Percentiles rank a stretch among this genome's conserved stretches.
phyloP scores from a whole-genome alignment of 305 asterid species.

The Fraxinus angustifolia region DNA sequence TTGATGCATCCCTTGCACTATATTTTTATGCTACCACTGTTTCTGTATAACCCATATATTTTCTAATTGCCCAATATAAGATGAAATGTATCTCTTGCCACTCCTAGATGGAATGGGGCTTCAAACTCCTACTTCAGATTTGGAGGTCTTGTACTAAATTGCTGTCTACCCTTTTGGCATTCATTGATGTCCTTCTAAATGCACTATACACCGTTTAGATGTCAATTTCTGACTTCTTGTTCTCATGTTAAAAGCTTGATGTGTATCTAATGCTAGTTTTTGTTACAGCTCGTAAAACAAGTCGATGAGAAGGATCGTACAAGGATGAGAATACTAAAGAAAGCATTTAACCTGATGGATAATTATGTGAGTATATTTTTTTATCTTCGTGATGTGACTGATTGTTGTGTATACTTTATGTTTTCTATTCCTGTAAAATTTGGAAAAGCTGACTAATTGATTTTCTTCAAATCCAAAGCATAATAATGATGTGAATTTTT shows the following conservation, averaged over 20 bases:
- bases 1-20: neutral
- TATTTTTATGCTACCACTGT: neutral
- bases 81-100: neutral
- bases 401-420: neutral
- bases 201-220: neutral
- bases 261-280: slow-evolving; percentile 17
- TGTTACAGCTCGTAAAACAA: slow-evolving; percentile 79
- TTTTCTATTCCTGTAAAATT: neutral
- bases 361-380: slow-evolving; percentile 49
- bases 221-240: neutral
- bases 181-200: neutral
- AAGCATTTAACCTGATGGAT: slow-evolving; percentile 79
- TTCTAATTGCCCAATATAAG: neutral
- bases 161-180: neutral
- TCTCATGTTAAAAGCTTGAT: neutral
- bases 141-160: slow-evolving; percentile 2
- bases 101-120: neutral
- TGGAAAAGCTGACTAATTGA: slow-evolving; percentile 11
- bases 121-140: slow-evolving; percentile 2
- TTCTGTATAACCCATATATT: neutral
- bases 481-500: neutral
- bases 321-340: slow-evolving; percentile 70
- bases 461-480: slow-evolving; percentile 4
- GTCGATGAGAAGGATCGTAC: slow-evolving; percentile 71
- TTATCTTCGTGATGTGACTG: neutral